These are phyloP conservation scores for Aspergillus panamensis DNA, from an alignment of 495 filamentous ascomycete genomes.

Conservation along the genomic window DNA sequence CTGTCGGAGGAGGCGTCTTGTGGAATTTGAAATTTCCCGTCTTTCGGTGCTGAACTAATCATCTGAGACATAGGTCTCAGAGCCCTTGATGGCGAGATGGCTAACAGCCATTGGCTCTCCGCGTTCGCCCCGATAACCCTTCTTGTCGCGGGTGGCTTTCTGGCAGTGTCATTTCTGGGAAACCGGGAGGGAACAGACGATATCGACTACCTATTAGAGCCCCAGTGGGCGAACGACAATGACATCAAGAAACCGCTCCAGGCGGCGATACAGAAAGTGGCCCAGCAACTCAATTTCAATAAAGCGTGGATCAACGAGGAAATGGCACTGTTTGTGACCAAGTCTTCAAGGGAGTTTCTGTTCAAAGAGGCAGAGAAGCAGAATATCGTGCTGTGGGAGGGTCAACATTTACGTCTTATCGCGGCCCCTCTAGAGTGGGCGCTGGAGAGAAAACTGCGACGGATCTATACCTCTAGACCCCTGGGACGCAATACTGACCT, in stretches of 20 bases:
- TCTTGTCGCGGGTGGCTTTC: constrained; percentile 29
- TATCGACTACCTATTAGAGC: constrained; percentile 32
- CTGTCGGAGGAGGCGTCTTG: neutral
- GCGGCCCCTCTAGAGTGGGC: constrained; percentile 36
- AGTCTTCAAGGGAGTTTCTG: constrained; percentile 16
- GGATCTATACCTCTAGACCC: constrained; percentile 22
- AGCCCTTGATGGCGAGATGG: constrained; percentile 29
- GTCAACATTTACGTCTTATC: constrained; percentile 22
- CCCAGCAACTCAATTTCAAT: constrained; percentile 18
- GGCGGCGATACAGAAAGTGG: constrained; percentile 18
- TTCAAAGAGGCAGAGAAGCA: constrained; percentile 28
- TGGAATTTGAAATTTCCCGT: neutral
- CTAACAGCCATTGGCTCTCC: constrained; percentile 24
- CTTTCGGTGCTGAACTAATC: too few species aligned
- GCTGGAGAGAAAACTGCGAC: constrained; percentile 31
- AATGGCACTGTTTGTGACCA: constrained; percentile 30
- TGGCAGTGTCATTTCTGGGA: constrained; percentile 26
- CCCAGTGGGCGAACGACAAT: constrained; percentile 26
- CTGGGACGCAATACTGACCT: constrained; percentile 19
- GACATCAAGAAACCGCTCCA: constrained; percentile 26
- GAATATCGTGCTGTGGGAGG: constrained; percentile 27
- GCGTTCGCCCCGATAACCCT: constrained; percentile 36
- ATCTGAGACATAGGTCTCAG: constrained; percentile 21
- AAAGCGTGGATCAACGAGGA: constrained; percentile 31
- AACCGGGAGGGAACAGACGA: constrained; percentile 33